Base-by-base conservation (phyloP, 805 yeast genomes). In the Candida hungchunana region DNA sequence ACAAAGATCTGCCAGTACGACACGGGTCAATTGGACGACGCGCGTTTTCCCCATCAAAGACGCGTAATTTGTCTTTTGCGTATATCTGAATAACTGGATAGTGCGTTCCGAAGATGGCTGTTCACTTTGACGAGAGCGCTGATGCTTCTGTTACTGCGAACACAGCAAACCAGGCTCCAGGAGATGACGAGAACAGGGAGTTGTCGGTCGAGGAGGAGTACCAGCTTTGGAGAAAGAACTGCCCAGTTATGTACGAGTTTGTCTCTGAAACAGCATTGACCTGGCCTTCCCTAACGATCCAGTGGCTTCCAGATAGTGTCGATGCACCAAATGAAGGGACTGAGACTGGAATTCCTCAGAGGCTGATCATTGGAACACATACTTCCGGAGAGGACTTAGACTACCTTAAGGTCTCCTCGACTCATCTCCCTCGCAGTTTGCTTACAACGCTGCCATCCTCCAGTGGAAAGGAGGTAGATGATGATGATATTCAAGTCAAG, bases 281-380 rank as follows among this genome's bases (percentile, higher is more conserved):
- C 10, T 84, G 94, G 94, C 94, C 95, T 2, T 79, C 89, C 3
- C 64, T 84, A 32, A 79, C 90, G 1, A 70, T 82, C 5, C 85
- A 84, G 58, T 84, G 93, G 89, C 56, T 81, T 7, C 89, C 88
- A 0, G 63, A 62, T 36, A 39, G 50, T 39, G 31, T 43, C 34
- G 18, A 22, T 1, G 37, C 34, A 1, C 24, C 32, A 4, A 13
- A 25, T 11, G 56, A 52, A 17, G 33, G 26, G 6, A 49, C 52
- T 6, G 44, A 34, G 2, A 31, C 37, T 0, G 57, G 59, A n/a
- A 60, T 67, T 10, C 67, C 68, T 18, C 71, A 82, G 43, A 70
- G 73, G 35, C 48, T 84, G 38, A 50, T 83, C 8, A 53, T 83
- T 15, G 87, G 89, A 4, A 82, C 94, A 0, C 85, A 82, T 51